Evolutionary conservation across 108 stramenopile species (phyloP).

Genomic region (Conticribra weissflogii): DNA sequence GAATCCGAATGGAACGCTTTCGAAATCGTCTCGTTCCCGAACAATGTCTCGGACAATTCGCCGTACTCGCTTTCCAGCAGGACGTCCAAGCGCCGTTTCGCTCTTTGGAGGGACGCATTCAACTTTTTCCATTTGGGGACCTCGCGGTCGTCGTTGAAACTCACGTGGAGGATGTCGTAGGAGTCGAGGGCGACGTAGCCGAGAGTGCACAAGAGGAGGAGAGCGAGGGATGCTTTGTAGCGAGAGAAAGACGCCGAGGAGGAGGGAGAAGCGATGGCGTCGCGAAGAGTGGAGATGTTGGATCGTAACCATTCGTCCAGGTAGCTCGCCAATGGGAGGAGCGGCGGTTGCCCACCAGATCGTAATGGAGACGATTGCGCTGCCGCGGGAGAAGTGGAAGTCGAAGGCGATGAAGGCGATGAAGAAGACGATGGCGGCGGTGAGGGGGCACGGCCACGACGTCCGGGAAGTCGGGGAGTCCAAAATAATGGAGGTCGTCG

Average conservation of each 20-base stretch:
- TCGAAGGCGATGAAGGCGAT: no score
- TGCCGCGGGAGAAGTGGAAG: no score
- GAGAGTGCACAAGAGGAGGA: background rate
- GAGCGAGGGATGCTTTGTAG: background rate
- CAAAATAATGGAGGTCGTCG: no score
- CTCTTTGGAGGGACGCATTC: background rate
- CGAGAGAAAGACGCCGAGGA: background rate
- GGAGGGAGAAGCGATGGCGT: background rate
- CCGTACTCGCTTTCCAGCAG: slow-evolving; percentile 10
- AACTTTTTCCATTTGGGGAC: background rate
- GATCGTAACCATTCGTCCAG: background rate
- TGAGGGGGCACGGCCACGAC: no score
- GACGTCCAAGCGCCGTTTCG: background rate
- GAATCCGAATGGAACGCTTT: slow-evolving; percentile 5
- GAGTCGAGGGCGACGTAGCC: slow-evolving; percentile 5
- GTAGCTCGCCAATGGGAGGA: background rate
- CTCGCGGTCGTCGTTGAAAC: background rate
- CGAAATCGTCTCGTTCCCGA: background rate
- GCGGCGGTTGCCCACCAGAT: no score
- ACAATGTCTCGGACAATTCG: background rate
- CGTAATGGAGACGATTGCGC: no score
- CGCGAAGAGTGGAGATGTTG: no score
- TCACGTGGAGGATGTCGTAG: background rate
- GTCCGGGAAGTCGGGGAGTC: no score
- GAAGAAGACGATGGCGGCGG: no score